phyloP scores from a whole-genome alignment of 139 green algal genomes.

The Bryopsis sp. region DNA sequence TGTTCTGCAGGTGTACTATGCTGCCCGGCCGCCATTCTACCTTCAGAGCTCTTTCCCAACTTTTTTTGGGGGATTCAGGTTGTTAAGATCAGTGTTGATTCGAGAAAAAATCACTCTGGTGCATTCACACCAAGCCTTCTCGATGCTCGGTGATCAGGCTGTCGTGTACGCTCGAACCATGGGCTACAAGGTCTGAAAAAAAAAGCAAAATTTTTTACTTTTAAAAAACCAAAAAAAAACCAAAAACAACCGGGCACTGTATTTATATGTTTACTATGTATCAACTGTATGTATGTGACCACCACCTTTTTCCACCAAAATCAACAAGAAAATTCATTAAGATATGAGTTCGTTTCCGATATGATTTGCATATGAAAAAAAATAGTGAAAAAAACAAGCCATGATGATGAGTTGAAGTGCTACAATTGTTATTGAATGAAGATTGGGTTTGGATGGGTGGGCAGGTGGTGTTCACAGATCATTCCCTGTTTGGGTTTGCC shows the following conservation, averaged over 20 bases:
- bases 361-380: too few relatives aligned
- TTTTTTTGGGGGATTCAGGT: conserved; percentile 44
- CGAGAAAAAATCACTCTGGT: conserved; percentile 73
- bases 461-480: conserved; percentile 92
- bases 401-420: too few relatives aligned
- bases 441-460: neutral
- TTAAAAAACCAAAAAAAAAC: too few relatives aligned
- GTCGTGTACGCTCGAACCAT: conserved; percentile 74
- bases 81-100: conserved; percentile 63
- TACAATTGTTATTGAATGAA: neutral
- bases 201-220: too few relatives aligned
- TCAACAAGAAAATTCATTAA: too few relatives aligned
- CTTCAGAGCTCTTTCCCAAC: conserved; percentile 57
- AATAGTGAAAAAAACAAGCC: too few relatives aligned
- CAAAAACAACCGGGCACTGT: too few relatives aligned
- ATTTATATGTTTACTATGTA: too few relatives aligned
- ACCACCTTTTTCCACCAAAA: too few relatives aligned
- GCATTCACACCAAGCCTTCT: conserved; percentile 78
- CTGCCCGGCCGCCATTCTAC: conserved; percentile 62
- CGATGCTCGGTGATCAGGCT: conserved; percentile 69
- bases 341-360: too few relatives aligned
- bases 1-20: conserved; percentile 95
- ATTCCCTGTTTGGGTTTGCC: conserved; percentile 94
- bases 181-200: conserved; percentile 52
- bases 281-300: too few relatives aligned